Percentiles rank a stretch among this genome's conserved stretches.
These are phyloP conservation scores for Blastobotrys proliferans DNA, from an alignment of 1,139 yeast genomes.

Conservation along the genomic window DNA sequence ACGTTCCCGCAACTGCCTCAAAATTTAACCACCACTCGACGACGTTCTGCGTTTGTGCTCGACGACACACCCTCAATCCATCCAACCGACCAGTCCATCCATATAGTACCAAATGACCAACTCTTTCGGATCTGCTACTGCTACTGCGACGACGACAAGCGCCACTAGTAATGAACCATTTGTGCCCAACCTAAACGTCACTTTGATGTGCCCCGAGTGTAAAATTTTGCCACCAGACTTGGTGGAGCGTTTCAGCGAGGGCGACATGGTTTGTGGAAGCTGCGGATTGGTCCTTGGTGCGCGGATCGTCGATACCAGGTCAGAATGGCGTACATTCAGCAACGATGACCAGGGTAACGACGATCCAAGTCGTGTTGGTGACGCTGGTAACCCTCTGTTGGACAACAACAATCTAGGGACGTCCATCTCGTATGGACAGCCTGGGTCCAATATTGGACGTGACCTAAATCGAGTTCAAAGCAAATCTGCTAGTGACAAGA, in stretches of 20 bases:
- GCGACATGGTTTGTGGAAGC: slow-evolving; percentile 95
- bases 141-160: slow-evolving; percentile 4
- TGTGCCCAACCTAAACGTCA: slow-evolving; percentile 65
- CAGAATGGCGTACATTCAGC: slow-evolving; percentile 96
- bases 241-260: slow-evolving; percentile 92
- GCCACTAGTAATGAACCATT: slow-evolving; percentile 26
- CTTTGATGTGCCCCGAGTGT: slow-evolving; percentile 93
- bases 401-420: slow-evolving; percentile 93
- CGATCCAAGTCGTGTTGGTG: slow-evolving; percentile 99
- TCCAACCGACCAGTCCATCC: too few species aligned
- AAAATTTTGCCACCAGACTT: slow-evolving; percentile 93
- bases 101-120: slow-evolving; percentile 1
- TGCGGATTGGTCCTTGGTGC: slow-evolving; percentile 94
- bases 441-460: slow-evolving; percentile 64
- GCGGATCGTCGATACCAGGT: slow-evolving; percentile 87
- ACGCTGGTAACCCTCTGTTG: slow-evolving; percentile 90
- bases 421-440: slow-evolving; percentile 78
- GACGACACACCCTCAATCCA: too few species aligned
- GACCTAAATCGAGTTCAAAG: slow-evolving; percentile 89
- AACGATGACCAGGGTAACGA: slow-evolving; percentile 98
- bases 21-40: too few species aligned
- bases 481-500: slow-evolving; percentile 69
- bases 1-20: too few species aligned
- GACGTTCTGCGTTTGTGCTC: too few species aligned
- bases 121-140: not conserved